These are phyloP conservation scores for Diddensiella caesifluorescens DNA, from an alignment of 805 yeast species.

Conservation along the genomic window DNA sequence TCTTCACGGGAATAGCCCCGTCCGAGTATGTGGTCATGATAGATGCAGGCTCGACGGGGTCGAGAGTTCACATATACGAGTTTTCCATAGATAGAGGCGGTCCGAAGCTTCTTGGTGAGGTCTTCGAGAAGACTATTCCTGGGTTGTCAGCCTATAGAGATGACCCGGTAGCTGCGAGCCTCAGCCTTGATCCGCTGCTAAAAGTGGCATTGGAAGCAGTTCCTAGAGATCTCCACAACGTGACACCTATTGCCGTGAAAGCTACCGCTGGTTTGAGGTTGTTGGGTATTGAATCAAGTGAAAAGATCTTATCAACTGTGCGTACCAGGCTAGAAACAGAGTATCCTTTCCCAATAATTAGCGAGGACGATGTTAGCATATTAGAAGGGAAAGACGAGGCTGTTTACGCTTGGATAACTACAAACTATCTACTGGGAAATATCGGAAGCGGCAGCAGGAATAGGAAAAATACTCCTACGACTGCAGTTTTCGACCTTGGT, in stretches of 20 bases:
- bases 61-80: constrained; percentile 86
- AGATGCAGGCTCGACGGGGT: constrained; percentile 97
- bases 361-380: constrained; percentile 75
- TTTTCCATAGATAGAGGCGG: constrained; percentile 68
- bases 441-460: constrained; percentile 59
- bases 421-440: constrained; percentile 86
- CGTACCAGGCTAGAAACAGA: constrained; percentile 58
- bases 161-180: constrained; percentile 77
- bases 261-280: constrained; percentile 95
- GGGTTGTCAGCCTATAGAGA: constrained; percentile 83
- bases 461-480: constrained; percentile 58
- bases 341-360: constrained; percentile 64
- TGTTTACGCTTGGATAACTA: constrained; percentile 95
- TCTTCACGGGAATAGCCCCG: constrained; percentile 11
- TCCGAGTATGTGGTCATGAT: constrained; percentile 81
- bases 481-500: constrained; percentile 94
- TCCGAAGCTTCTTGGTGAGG: constrained; percentile 71
- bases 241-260: constrained; percentile 86
- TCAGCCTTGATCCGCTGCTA: constrained; percentile 74
- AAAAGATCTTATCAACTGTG: constrained; percentile 66
- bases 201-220: constrained; percentile 66
- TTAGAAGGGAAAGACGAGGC: constrained; percentile 97
- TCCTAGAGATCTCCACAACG: constrained; percentile 61
- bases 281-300: constrained; percentile 67
- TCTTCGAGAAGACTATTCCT: constrained; percentile 80